Base-by-base conservation (phyloP, 2,329 filamentous ascomycete species). In the Fonsecaea monophora region DNA sequence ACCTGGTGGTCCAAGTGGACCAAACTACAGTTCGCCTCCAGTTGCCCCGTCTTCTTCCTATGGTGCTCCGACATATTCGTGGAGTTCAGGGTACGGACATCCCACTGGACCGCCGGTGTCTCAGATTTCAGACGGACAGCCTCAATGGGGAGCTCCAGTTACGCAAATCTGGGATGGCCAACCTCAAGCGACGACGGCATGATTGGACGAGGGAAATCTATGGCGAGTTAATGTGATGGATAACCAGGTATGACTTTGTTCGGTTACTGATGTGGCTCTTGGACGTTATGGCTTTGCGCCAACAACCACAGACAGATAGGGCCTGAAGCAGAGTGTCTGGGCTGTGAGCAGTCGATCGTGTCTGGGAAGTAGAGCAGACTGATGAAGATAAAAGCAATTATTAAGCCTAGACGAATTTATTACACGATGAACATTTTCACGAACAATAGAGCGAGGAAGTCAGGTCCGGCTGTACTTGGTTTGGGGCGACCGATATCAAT, bases 161-260 rank as follows among this genome's bases (percentile, higher is more conserved):
- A 57, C 37, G 37, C 68, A 70, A 56, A 69, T 66, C 40, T 68
- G 62, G 2, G 69, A 70, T 63, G 67, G 67, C 13, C 69, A 71
- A 40, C 64, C 65, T 18, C 65, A 70, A 37, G 65, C 57, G 3
- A 37, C 64, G 15, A 57, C 60, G 15, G 48, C 68, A 64, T 50
- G 48, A 42, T 1, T 62, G 65, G 69, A 76, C 78, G 18, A 73
- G 76, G 8, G 21, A 34, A 12, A 30, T 55, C 12, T 4, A 25
- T 25, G 45, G 15, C 3, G 25, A 12, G 21, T 9, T 50, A 50
- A 50, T 30, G 21, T 50, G 21, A 30, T 50, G 21, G 30, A 32
- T 32, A 32, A 32, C 6, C 30, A 32, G 30, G 30, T 50, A 50
- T 13, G 18, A 12, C 9, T 50, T 13, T 50, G 45, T 1, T 50